A percentile compares a stretch with the other conserved stretches of the same genome.
These are phyloP conservation scores for Luvunga scandens DNA, from an alignment of 345 rosid genomes.

Conservation along the genomic window DNA sequence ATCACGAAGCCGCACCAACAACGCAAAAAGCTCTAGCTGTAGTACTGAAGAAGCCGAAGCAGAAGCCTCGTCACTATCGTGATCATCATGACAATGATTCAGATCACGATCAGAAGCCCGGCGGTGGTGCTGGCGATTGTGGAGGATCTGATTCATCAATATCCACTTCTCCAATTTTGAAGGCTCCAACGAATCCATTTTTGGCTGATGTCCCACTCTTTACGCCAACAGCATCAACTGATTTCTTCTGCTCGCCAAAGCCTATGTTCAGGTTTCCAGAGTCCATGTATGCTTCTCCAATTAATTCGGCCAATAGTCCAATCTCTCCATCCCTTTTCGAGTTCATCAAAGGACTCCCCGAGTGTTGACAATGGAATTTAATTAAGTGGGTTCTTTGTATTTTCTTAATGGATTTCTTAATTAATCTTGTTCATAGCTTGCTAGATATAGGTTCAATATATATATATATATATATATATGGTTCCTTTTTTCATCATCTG, in stretches of 20 bases:
- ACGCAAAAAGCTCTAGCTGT: neutral
- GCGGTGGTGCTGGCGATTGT: neutral
- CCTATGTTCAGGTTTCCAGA: constrained; percentile 25
- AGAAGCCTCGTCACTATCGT: neutral
- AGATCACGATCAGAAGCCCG: neutral
- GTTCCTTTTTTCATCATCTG: too few species aligned
- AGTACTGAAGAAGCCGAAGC: neutral
- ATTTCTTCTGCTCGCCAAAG: constrained; percentile 34
- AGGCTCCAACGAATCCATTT: constrained; percentile 12
- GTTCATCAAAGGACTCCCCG: constrained; percentile 34
- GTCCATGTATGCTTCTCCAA: neutral
- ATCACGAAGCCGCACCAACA: neutral
- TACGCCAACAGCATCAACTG: constrained; percentile 24
- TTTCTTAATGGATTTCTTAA: too few species aligned
- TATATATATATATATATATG: too few species aligned
- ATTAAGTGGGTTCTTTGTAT: neutral
- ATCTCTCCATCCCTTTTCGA: constrained; percentile 33
- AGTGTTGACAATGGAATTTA: constrained; percentile 3
- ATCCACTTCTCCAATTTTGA: constrained; percentile 12
- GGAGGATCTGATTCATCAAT: too few species aligned
- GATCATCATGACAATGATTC: constrained; percentile 7
- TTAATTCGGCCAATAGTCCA: neutral
- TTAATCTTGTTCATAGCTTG: constrained; percentile 1
- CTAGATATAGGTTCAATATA: neutral
- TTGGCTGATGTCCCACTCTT: constrained; percentile 39